Base-by-base conservation (phyloP, 2,329 filamentous ascomycete genomes). In the Teratosphaeria nubilosa region DNA sequence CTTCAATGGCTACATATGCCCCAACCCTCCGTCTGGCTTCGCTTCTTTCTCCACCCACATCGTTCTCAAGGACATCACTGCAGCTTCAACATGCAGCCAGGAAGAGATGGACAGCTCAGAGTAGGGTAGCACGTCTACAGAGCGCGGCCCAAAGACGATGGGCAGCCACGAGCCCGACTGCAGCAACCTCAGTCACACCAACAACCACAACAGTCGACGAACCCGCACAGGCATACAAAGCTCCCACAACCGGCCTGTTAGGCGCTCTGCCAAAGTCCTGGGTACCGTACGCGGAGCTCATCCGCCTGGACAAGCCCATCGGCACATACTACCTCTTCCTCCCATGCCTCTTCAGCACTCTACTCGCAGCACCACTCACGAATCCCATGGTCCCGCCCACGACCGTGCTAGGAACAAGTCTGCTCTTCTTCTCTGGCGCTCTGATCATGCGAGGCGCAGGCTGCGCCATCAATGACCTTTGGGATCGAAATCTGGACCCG, bases 381-480 rank as follows among this genome's bases (percentile, higher is more conserved):
- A 70, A 73, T 1, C 86, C 87, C 0, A 80, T 86, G 65, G 75
- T 84, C 2, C 70, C 82, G 1, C 83, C 87, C 0, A 69, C 77
- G 5, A 77, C 85, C 13, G 83, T 90, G 20, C 64, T 87, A 31
- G 80, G 83, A 54, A 90, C 86, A 0, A 80, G 82, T 1, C 68
- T 70, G 3, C 80, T 94, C 53, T 94, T 95, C 75, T 82, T 87
- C 66, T 78, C 83, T 1, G 90, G 90, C 55, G 87, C 89, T 3
- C 71, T 95, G 51, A 81, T 95, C 64, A 94, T 95, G 88, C 87
- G 91, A 60, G 88, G 91, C 54, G 89, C 90, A 22, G 90, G 90
- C 55, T 95, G 91, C 73, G 87, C 87, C 20, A 90, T 95, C 75
- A 95, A 95, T 70, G 91, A 96, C 70, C 83, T 95, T 55, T 91